Percentiles rank a stretch among this genome's conserved stretches.
Conservation (phyloP, 1,284 basidiomycete genomes). For the Naganishia sp. region DNA sequence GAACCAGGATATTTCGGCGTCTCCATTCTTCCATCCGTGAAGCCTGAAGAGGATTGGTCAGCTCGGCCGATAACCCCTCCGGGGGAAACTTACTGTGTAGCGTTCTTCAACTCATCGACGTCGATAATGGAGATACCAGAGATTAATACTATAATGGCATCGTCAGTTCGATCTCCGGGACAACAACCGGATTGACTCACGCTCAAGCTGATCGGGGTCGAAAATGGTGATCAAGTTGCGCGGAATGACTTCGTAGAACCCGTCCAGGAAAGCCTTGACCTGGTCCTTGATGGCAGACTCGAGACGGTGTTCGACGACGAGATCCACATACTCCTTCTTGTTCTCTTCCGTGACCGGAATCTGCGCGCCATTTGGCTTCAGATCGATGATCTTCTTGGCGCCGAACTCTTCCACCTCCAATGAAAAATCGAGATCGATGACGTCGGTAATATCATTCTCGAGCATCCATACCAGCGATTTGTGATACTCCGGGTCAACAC, state of each 20-base stretch:
- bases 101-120: conserved; percentile 95
- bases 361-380: conserved; percentile 79
- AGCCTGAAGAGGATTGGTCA: conserved; percentile 37
- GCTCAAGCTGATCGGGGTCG: conserved; percentile 95
- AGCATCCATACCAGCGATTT: conserved; percentile 56
- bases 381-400: conserved; percentile 76
- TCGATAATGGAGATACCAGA: conserved; percentile 98
- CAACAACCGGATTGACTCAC: conserved; percentile 46
- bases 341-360: conserved; percentile 91
- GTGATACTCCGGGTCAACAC: conserved; percentile 81
- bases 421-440: conserved; percentile 55
- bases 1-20: conserved; percentile 97
- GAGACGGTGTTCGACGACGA: conserved; percentile 72
- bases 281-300: conserved; percentile 96
- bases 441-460: conserved; percentile 53
- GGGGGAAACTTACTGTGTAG: conserved; percentile 52
- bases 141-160: conserved; percentile 66
- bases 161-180: conserved; percentile 36
- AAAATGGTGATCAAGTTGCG: conserved; percentile 63
- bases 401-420: conserved; percentile 71
- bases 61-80: not conserved
- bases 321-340: conserved; percentile 95
- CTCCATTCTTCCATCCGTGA: conserved; percentile 57
- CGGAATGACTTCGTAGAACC: conserved; percentile 78
- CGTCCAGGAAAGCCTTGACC: conserved; percentile 83